Evolutionary conservation across 2,329 filamentous ascomycete genomes (phyloP).

Genomic region (Pseudomassariella vexata): DNA sequence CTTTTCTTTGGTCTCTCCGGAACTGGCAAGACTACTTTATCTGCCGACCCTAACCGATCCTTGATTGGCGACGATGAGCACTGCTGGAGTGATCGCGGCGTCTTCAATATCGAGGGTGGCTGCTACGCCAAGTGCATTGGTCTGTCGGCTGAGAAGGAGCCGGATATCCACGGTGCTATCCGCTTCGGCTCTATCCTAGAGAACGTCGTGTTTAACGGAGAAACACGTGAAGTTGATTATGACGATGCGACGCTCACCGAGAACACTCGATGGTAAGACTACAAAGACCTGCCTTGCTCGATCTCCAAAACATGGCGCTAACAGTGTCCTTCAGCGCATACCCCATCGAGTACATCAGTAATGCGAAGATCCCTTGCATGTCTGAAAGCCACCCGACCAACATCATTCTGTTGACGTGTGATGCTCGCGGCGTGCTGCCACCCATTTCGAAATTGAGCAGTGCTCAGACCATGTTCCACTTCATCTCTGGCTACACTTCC

Average conservation of each 20-base stretch:
- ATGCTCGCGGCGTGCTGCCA: slow-evolving; percentile 92
- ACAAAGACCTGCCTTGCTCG: not conserved
- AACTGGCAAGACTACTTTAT: slow-evolving; percentile 97
- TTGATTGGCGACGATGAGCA: slow-evolving; percentile 99
- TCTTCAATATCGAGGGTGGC: slow-evolving; percentile 99
- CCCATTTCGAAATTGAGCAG: slow-evolving; percentile 95
- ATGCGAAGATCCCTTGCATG: slow-evolving; percentile 97
- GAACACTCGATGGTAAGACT: slow-evolving; percentile 75
- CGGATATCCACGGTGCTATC: slow-evolving; percentile 95
- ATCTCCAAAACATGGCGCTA: not conserved
- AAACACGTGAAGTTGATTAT: slow-evolving; percentile 87
- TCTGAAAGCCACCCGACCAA: slow-evolving; percentile 85
- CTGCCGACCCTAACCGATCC: slow-evolving; percentile 91
- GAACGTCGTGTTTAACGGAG: slow-evolving; percentile 96
- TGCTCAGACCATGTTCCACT: slow-evolving; percentile 99
- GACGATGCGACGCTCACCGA: slow-evolving; percentile 92
- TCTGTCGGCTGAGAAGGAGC: slow-evolving; percentile 96
- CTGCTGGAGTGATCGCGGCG: slow-evolving; percentile 94
- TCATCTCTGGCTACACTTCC: slow-evolving; percentile 99
- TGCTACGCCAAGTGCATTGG: slow-evolving; percentile 99
- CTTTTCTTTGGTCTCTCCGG: slow-evolving; percentile 99
- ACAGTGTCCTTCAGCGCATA: slow-evolving; percentile 59
- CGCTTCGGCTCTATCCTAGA: slow-evolving; percentile 95
- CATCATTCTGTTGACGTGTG: slow-evolving; percentile 97
- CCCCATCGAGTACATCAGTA: slow-evolving; percentile 97